Evolutionary conservation across 106 monocot genomes (phyloP), one percentile per base, ranked within the genome.

Genomic region (Platanthera zijinensis): DNA sequence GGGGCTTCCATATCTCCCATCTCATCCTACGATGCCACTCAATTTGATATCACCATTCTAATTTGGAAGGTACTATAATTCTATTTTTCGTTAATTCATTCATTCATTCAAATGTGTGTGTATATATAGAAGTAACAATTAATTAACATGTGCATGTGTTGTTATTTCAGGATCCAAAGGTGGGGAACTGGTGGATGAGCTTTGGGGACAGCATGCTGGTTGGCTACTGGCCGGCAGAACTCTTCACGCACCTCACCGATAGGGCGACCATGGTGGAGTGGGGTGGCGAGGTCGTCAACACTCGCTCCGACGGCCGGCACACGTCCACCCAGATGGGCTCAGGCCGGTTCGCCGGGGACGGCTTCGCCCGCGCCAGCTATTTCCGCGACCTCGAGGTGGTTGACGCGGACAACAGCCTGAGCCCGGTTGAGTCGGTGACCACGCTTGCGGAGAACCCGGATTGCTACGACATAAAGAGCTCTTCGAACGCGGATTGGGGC

Each of bases 171-270:
- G 97, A 97, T 68, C 97, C 97, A 2, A 93, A 80, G 78, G 63
- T 86, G 2, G 97, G 97, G 8, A 89, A 94, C 83, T 97, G 97
- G 97, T 97, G 97, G 97, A 84, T 97, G 87, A 83, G 97, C 77
- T 97, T 84, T 71, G 97, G 93, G 0, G 91, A 94, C 47, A 68
- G 66, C 82, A 67, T 77, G 68, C 80, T 97, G 8, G 94, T 97
- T 0, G 97, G 97, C 19, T 97, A 97, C 85, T 97, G 97, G 97
- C 97, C 97, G 30, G 89, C 89, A 7, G 94, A 97, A 84, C 87
- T 97, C 8, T 97, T 97, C 91, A 97, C 91, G 2, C 97, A 97
- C 86, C 81, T 97, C 0, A 78, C 91, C 0, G 87, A 97, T 80
- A 89, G 85, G 10, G 97, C 97, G 3, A 91, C 86, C 7, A 97